Evolutionary conservation across 176 grass and related monocot genomes (phyloP), one percentile per base, ranked within the genome.

Genomic region (Paspalum vaginatum): DNA sequence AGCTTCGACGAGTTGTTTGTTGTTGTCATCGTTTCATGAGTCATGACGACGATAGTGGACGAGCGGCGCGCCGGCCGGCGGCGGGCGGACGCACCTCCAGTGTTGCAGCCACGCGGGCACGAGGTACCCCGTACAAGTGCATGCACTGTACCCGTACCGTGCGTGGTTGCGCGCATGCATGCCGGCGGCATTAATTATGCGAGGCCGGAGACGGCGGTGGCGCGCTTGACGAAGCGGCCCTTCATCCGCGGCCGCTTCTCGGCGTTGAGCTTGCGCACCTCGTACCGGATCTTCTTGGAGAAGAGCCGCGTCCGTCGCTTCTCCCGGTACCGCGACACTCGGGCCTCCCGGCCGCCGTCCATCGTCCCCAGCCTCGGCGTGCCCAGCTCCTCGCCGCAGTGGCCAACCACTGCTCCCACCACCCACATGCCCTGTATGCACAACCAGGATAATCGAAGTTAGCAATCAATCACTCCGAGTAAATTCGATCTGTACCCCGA

Each of bases 231-330:
- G 55, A 98, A 98, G 38, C 96, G 90, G 41, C 96, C 96, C 74
- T 98, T 98, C 92, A 98, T 95, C 74, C 96, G 61, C 11, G 96
- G 92, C 57, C 96, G 84, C 87, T 98, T 98, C 92, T 98, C 92
- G 45, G 96, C 96, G 78, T 98, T 98, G 75, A 98, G 91, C 85
- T 98, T 98, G 40, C 96, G 90, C 81, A 99, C 96, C 82, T 99
- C 90, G 82, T 95, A 99, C 51, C 92, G 90, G 52, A 99, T 99
- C 88, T 95, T 99, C 92, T 99, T 99, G 5, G 96, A 93, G 92
- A 99, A 99, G 50, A 99, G 90, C 72, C 96, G 78, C 72, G 88
- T 93, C 43, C 96, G 87, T 26, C 96, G 87, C 88, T 99, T 99
- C 85, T 99, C 96, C 65, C 96, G 73, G 84, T 99, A 99, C 65